phyloP scores from a whole-genome alignment of 2,329 filamentous ascomycete genomes.

The Metarhizium robertsii region DNA sequence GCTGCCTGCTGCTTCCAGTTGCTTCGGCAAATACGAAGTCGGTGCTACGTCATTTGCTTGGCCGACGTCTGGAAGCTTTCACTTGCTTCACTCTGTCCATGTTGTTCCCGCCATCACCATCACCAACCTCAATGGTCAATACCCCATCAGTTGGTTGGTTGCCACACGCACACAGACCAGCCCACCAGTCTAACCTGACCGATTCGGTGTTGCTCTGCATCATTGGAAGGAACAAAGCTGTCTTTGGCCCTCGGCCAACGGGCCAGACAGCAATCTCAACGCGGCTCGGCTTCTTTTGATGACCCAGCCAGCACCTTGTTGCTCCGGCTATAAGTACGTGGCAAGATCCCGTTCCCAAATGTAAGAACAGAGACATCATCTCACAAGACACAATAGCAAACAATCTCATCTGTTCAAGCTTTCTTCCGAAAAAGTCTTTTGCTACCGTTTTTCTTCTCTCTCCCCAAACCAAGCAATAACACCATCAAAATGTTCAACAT shows the following conservation, averaged over 20 bases:
- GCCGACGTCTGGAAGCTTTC: not conserved
- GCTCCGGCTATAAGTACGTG: constrained; percentile 1
- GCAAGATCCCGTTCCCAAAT: not conserved
- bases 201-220: not conserved
- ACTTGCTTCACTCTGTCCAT: not conserved
- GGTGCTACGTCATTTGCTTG: constrained; percentile 13
- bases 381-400: not conserved
- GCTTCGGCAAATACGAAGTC: constrained; percentile 12
- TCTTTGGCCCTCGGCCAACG: not conserved
- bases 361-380: not conserved
- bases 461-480: not conserved
- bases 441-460: not conserved
- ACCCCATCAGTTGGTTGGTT: no score
- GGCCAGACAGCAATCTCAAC: not conserved
- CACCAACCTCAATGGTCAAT: not conserved
- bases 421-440: not conserved
- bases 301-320: not conserved
- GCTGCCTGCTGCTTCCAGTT: not conserved
- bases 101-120: not conserved
- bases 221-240: not conserved
- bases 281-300: not conserved
- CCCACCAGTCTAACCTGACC: not conserved
- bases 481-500: constrained; percentile 9
- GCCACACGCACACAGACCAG: no score
- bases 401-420: not conserved